Evolutionary conservation across 768 basidiomycete genomes (phyloP).

Genomic region (Suillus decipiens): DNA sequence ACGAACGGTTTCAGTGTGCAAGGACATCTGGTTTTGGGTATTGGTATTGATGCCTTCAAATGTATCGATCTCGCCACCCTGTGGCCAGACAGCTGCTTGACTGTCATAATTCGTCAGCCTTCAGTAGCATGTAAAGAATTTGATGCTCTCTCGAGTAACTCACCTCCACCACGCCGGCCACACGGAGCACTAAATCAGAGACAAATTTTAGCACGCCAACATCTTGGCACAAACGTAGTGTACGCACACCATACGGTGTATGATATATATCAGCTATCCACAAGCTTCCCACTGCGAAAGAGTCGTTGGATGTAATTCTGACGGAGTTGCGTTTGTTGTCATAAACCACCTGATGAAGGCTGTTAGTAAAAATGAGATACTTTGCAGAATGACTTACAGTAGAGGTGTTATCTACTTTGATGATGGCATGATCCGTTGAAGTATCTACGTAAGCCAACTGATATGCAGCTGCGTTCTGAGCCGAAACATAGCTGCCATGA

Average conservation of each 20-base stretch:
- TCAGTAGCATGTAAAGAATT: background rate
- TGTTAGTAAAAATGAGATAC: conserved; percentile 4
- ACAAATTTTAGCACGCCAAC: conserved; percentile 10
- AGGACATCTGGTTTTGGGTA: conserved; percentile 65
- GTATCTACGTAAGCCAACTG: conserved; percentile 64
- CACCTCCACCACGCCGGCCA: conserved; percentile 65
- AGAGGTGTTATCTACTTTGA: conserved; percentile 74
- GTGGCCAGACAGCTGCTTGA: conserved; percentile 60
- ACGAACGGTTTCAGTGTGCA: conserved; percentile 64
- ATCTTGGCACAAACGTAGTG: conserved; percentile 1
- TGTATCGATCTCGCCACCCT: conserved; percentile 75
- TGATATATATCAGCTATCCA: conserved; percentile 69
- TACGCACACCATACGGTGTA: conserved; percentile 60
- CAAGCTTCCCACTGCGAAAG: conserved; percentile 58
- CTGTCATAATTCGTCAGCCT: conserved; percentile 23
- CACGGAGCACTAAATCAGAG: conserved; percentile 56
- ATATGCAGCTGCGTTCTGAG: conserved; percentile 42
- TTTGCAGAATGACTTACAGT: conserved; percentile 34
- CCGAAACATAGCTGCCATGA: conserved; percentile 47
- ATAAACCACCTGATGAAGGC: conserved; percentile 28
- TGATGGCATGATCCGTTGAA: conserved; percentile 69
- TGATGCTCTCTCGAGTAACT: background rate
- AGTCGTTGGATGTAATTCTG: conserved; percentile 58
- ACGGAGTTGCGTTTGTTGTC: conserved; percentile 68
- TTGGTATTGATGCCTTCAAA: conserved; percentile 80